A percentile compares a stretch with the other conserved stretches of the same genome.
These are phyloP conservation scores for Psilocybe cubensis DNA, from an alignment of 768 basidiomycete species.

Conservation along the genomic window DNA sequence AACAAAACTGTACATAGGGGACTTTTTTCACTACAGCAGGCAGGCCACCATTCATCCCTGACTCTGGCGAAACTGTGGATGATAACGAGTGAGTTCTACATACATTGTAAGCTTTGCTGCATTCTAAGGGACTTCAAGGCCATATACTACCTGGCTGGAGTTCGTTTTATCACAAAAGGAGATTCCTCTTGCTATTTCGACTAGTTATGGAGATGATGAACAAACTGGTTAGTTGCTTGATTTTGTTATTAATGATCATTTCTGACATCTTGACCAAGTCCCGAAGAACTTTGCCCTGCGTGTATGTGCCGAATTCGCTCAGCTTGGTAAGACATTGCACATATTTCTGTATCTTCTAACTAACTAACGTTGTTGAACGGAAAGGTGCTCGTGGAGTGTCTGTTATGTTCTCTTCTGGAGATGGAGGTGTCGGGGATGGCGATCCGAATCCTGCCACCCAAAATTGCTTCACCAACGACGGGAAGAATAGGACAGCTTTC, in stretches of 20 bases:
- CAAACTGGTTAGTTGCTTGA: conserved; percentile 51
- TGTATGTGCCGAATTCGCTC: conserved; percentile 59
- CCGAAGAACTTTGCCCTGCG: conserved; percentile 55
- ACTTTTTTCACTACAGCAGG: conserved; percentile 70
- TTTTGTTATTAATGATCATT: neutral
- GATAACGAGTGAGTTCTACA: conserved; percentile 37
- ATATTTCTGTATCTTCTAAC: neutral
- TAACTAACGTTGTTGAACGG: neutral
- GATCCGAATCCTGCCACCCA: conserved; percentile 52
- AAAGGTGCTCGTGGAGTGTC: conserved; percentile 66
- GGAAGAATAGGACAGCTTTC: conserved; percentile 54
- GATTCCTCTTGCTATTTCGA: conserved; percentile 63
- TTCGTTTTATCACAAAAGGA: conserved; percentile 46
- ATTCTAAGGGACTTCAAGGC: conserved; percentile 16
- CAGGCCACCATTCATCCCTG: conserved; percentile 58
- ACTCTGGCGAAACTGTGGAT: conserved; percentile 37
- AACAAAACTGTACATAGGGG: conserved; percentile 20
- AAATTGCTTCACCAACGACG: conserved; percentile 60
- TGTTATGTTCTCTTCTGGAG: conserved; percentile 65
- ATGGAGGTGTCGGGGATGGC: conserved; percentile 67
- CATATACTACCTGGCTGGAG: conserved; percentile 57
- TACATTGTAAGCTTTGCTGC: neutral
- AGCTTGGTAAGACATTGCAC: conserved; percentile 49
- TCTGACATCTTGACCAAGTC: conserved; percentile 37
- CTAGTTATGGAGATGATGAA: conserved; percentile 71